A percentile compares a stretch with the other conserved stretches of the same genome.
Evolutionary conservation across 1,139 yeast genomes (phyloP).

Genomic region (Geotrichum aggregatum): DNA sequence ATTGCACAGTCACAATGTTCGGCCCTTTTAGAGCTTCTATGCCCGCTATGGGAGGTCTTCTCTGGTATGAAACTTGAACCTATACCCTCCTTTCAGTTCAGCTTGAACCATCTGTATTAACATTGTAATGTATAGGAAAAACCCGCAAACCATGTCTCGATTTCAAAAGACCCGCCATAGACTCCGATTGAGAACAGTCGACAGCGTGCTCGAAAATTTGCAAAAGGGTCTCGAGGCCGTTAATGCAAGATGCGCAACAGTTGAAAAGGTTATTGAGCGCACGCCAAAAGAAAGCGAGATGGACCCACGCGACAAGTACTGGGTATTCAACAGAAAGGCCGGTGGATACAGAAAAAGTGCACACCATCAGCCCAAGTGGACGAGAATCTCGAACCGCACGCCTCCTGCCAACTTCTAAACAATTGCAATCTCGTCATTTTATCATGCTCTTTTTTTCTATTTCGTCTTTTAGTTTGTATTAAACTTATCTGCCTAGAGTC

Average conservation of each 20-base stretch:
- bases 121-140: constrained; percentile 42
- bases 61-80: constrained; percentile 61
- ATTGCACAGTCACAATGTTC: constrained; percentile 52
- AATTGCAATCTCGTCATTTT: not conserved
- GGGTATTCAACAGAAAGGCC: constrained; percentile 72
- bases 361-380: constrained; percentile 49
- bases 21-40: constrained; percentile 73
- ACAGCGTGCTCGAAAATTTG: constrained; percentile 67
- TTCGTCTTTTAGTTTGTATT: not conserved
- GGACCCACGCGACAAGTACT: constrained; percentile 78
- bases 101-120: not conserved
- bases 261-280: constrained; percentile 51
- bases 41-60: constrained; percentile 69
- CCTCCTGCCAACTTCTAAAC: constrained; percentile 71
- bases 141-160: constrained; percentile 71
- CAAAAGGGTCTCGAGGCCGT: constrained; percentile 56
- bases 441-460: not conserved
- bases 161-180: constrained; percentile 82
- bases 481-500: not conserved
- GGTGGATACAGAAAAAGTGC: constrained; percentile 82
- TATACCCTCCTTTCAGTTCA: not conserved
- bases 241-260: constrained; percentile 49
- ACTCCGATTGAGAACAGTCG: constrained; percentile 75
- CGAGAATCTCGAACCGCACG: constrained; percentile 73
- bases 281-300: constrained; percentile 80